These are phyloP conservation scores for Neurospora intermedia DNA, from an alignment of 495 filamentous ascomycete species.

Conservation along the genomic window DNA sequence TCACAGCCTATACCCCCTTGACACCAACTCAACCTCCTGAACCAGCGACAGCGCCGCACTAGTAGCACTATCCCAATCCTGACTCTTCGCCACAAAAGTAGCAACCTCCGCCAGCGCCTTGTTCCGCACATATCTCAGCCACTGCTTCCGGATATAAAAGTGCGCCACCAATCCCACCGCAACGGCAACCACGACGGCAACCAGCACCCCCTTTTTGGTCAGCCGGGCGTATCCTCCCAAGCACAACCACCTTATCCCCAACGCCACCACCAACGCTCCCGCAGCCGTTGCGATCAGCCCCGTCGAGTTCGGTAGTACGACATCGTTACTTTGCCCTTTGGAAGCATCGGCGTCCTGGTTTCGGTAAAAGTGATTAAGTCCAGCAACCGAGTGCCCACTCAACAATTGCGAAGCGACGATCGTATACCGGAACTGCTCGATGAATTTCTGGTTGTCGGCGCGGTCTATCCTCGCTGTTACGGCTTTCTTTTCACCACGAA, in stretches of 20 bases:
- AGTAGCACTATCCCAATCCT: constrained; percentile 72
- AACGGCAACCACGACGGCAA: constrained; percentile 47
- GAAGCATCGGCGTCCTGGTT: not conserved
- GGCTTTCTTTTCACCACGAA: constrained; percentile 24
- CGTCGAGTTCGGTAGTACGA: constrained; percentile 18
- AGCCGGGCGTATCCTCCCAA: constrained; percentile 32
- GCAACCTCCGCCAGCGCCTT: constrained; percentile 68
- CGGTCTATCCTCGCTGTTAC: constrained; percentile 70
- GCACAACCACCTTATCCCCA: constrained; percentile 59
- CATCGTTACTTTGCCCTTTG: not conserved
- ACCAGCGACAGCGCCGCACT: constrained; percentile 76
- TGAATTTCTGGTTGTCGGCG: constrained; percentile 74
- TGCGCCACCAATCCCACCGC: constrained; percentile 50
- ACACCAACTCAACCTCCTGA: constrained; percentile 93
- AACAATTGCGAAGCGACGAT: constrained; percentile 91
- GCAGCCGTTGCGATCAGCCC: constrained; percentile 38
- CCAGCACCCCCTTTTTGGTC: constrained; percentile 29
- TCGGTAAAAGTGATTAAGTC: constrained; percentile 8
- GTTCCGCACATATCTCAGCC: constrained; percentile 71
- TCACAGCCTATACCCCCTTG: constrained; percentile 85
- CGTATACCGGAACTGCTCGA: constrained; percentile 92
- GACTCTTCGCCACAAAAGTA: constrained; percentile 60
- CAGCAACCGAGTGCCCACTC: constrained; percentile 46
- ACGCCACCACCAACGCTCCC: constrained; percentile 60
- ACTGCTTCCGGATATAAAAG: constrained; percentile 67